Evolutionary conservation across 148 eudicot genomes (phyloP), one percentile per base, ranked within the genome.

Genomic region (Rhododendron molle): DNA sequence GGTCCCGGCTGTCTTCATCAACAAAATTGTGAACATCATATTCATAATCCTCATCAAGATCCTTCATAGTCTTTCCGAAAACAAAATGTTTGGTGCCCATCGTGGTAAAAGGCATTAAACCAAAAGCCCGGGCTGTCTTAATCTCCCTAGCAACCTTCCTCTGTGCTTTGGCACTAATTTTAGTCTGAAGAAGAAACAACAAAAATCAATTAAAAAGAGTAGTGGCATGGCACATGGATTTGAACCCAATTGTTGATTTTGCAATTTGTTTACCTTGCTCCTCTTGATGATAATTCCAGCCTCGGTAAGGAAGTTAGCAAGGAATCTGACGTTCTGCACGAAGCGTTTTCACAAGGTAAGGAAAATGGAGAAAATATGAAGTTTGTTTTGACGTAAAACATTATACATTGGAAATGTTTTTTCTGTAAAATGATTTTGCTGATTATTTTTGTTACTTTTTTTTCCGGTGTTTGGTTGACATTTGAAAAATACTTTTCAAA

Each of bases 91-190:
- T 95, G 18, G 95, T 93, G 76, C 97, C 98, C 98, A 94, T 94
- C 7, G 98, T 91, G 40, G 98, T 95, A 89, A 94, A 96, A 85
- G 98, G 98, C 93, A 95, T 86, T 34, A 95, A 90, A 71, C 97
- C 98, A 85, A 95, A 95, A 76, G 98, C 96, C 40, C 98, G 93
- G 82, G 99, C 99, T 80, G 92, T 94, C 89, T 96, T 96, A 87
- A 96, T 96, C 93, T 96, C 99, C 88, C 99, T 91, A 49, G 96
- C 99, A 84, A 96, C 91, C 88, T 93, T 95, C 90, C 98, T 92
- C 89, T 95, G 99, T 85, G 99, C 98, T 86, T 96, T 95, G 50
- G 97, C 98, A 86, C 98, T 96, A 43, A 96, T 96, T 88, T 88
- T 90, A 74, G 99, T 96, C 99, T 96, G 84, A 67, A 67, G 40